These are phyloP conservation scores for Pouteria glomerata DNA, from an alignment of 148 eudicot species.

Conservation along the genomic window DNA sequence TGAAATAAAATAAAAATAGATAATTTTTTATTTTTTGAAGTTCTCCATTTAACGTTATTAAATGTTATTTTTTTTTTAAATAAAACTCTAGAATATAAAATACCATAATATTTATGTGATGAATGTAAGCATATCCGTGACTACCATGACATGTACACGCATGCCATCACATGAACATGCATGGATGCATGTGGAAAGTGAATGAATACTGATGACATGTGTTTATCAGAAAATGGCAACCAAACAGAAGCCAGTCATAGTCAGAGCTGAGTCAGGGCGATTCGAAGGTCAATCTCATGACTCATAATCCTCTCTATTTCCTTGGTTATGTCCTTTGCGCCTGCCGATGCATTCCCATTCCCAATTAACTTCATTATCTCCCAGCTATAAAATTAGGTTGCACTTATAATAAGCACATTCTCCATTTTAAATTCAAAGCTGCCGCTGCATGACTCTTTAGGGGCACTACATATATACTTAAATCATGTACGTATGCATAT, in stretches of 20 bases:
- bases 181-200: too few relatives aligned
- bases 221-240: background rate
- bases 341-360: background rate
- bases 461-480: too few relatives aligned
- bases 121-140: background rate
- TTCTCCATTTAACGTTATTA: too few relatives aligned
- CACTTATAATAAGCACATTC: too few relatives aligned
- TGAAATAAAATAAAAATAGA: too few relatives aligned
- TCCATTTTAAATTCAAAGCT: too few relatives aligned
- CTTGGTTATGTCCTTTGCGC: background rate
- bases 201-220: too few relatives aligned
- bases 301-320: background rate
- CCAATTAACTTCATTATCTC: background rate
- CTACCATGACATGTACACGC: background rate
- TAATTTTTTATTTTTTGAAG: too few relatives aligned
- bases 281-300: background rate
- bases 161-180: background rate
- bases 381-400: background rate
- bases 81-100: too few relatives aligned
- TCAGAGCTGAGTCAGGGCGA: slow-evolving; percentile 16
- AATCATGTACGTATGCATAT: too few relatives aligned
- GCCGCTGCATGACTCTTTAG: too few relatives aligned
- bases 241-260: slow-evolving; percentile 5
- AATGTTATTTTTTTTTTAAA: too few relatives aligned
- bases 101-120: background rate